phyloP scores from a whole-genome alignment of 106 monocot genomes.

The Dendrobium huoshanense region DNA sequence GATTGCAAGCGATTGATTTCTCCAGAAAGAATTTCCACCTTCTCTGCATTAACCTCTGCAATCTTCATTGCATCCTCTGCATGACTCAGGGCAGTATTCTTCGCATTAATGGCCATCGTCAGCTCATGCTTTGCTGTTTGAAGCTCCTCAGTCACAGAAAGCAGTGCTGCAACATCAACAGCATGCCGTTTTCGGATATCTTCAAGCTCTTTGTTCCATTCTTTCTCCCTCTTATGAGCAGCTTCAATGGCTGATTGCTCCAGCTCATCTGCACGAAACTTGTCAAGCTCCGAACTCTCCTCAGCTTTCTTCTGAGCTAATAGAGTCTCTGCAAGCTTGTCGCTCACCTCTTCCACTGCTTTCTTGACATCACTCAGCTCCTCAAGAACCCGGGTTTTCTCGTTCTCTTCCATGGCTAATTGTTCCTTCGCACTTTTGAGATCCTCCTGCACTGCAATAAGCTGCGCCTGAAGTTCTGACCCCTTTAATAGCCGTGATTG shows the following conservation, averaged over 20 bases:
- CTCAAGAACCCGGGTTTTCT: slow-evolving; percentile 41
- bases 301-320: slow-evolving; percentile 60
- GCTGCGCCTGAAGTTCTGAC: slow-evolving; percentile 39
- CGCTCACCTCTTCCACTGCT: slow-evolving; percentile 43
- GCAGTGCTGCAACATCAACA: slow-evolving; percentile 36
- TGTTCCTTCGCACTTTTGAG: slow-evolving; percentile 72
- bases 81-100: slow-evolving; percentile 33
- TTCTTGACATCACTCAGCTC: slow-evolving; percentile 58
- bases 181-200: slow-evolving; percentile 33
- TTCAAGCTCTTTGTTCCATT: slow-evolving; percentile 58
- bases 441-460: slow-evolving; percentile 39
- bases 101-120: slow-evolving; percentile 41
- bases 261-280: slow-evolving; percentile 68
- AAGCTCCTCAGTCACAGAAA: slow-evolving; percentile 44
- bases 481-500: slow-evolving; percentile 22
- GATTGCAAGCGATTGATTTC: slow-evolving; percentile 55
- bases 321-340: slow-evolving; percentile 63
- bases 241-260: slow-evolving; percentile 66
- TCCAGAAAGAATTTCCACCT: slow-evolving; percentile 36
- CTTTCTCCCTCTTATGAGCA: slow-evolving; percentile 45
- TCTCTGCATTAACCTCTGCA: slow-evolving; percentile 50
- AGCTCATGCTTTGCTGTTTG: slow-evolving; percentile 55
- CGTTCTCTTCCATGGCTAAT: slow-evolving; percentile 36
- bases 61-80: slow-evolving; percentile 28
- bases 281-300: slow-evolving; percentile 64